Base-by-base conservation (phyloP, 164 flowering plant species). In the Stephania cephalantha region DNA sequence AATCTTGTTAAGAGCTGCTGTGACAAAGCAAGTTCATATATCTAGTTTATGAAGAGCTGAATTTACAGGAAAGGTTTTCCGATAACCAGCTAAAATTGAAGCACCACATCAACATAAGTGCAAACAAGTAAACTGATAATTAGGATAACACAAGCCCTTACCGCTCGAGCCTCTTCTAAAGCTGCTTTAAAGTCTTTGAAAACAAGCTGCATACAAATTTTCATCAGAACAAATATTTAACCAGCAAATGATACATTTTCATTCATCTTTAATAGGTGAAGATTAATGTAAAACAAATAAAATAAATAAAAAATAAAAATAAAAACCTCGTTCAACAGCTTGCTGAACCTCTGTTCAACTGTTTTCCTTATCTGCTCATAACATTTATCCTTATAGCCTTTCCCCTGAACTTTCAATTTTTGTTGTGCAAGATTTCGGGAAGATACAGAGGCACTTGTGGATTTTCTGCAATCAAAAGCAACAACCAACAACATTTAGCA, bases 311-410 rank as follows among this genome's bases (percentile, higher is more conserved):
- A 25, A 25, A 25, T 25, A 25, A 25, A 25, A 25, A 25, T 25
- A 76, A 42, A 20, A 79, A 90, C 97, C 94, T 89, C 98, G 13
- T 88, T 84, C 53, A 95, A 84, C 73, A 95, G 88, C 76, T 81
- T 87, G 84, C 87, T 84, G 74, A 96, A 96, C 66, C 97, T 85
- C 29, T 55, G 84, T 81, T 96, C 99, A 82, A 96, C 99, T 44
- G 99, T 81, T 79, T 87, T 89, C 74, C 90, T 82, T 77, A 96
- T 92, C 78, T 92, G 91, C 79, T 91, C 98, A 85, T 94, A 96
- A 83, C 98, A 96, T 83, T 96, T 96, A 76, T 96, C 99, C 81
- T 94, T 96, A 74, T 92, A 96, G 75, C 92, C 91, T 85, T 96
- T 96, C 11, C 99, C 98, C 79, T 89, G 97, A 78, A 79, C 84